phyloP scores from a whole-genome alignment of 2,329 filamentous ascomycete species.

The Elsinoe fawcettii region DNA sequence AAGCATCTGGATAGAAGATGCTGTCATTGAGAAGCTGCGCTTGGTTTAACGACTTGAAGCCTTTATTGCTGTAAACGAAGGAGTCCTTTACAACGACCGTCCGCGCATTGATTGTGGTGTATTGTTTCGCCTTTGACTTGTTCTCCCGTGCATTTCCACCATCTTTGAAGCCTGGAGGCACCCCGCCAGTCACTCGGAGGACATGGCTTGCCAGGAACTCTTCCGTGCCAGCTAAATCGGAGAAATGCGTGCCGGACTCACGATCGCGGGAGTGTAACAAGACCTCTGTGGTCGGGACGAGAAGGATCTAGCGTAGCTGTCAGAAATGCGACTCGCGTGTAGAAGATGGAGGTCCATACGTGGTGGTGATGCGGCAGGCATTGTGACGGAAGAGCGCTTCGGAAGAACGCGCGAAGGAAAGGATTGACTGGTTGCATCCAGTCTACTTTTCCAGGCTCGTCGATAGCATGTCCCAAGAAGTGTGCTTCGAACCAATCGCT shows the following conservation, averaged over 20 bases:
- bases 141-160: constrained; percentile 62
- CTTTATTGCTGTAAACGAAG: constrained; percentile 92
- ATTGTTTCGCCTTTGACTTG: constrained; percentile 88
- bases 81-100: constrained; percentile 93
- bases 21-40: constrained; percentile 76
- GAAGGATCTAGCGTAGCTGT: constrained; percentile 56
- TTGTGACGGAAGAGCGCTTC: constrained; percentile 84
- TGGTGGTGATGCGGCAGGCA: constrained; percentile 87
- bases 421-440: constrained; percentile 95
- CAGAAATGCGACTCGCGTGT: constrained; percentile 15
- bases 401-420: constrained; percentile 97
- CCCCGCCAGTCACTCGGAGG: constrained; percentile 63
- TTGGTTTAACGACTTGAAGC: constrained; percentile 86
- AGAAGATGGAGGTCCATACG: constrained; percentile 37
- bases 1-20: constrained; percentile 81
- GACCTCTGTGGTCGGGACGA: constrained; percentile 88
- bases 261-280: constrained; percentile 80
- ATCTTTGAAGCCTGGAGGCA: constrained; percentile 42
- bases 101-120: constrained; percentile 82
- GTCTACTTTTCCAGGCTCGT: background rate
- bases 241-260: constrained; percentile 68
- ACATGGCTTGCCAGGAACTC: constrained; percentile 98
- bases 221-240: constrained; percentile 78
- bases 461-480: background rate
- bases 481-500: background rate